A percentile compares a stretch with the other conserved stretches of the same genome.
Conservation (phyloP, 345 rosid genomes). For the Garcia nutans region DNA sequence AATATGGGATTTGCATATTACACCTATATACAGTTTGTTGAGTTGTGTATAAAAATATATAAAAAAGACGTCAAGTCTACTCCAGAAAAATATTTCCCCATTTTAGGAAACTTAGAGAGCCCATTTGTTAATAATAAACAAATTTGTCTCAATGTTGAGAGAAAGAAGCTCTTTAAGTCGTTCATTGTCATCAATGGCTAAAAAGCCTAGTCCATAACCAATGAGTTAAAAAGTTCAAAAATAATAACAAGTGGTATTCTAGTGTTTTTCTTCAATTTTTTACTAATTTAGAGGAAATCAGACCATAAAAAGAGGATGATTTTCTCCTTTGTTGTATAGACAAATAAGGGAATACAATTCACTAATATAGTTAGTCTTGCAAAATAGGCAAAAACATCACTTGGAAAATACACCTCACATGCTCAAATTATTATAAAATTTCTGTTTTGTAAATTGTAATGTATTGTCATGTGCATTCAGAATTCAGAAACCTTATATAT, state of each 20-base stretch:
- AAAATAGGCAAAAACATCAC: not conserved
- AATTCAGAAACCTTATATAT: not conserved
- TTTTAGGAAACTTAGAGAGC: not conserved
- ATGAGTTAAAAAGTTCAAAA: too few species aligned
- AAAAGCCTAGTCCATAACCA: too few species aligned
- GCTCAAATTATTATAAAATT: not conserved
- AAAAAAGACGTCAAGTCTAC: not conserved
- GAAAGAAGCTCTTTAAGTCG: not conserved
- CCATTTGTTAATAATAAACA: not conserved
- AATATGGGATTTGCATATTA: not conserved
- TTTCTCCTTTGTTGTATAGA: not conserved
- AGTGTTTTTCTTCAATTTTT: not conserved
- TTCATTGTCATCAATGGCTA: too few species aligned
- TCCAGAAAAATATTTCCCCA: not conserved
- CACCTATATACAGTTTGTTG: too few species aligned
- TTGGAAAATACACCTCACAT: not conserved
- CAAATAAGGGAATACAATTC: too few species aligned
- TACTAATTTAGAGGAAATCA: not conserved
- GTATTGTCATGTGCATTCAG: not conserved
- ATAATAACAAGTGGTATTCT: too few species aligned
- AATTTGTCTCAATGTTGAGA: not conserved
- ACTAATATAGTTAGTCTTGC: too few species aligned
- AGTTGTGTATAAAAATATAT: not conserved
- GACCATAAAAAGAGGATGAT: not conserved
- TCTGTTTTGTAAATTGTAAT: not conserved